A percentile compares a stretch with the other conserved stretches of the same genome.
phyloP scores from a whole-genome alignment of 257 asterid species.

The Nicotiana noctiflora region DNA sequence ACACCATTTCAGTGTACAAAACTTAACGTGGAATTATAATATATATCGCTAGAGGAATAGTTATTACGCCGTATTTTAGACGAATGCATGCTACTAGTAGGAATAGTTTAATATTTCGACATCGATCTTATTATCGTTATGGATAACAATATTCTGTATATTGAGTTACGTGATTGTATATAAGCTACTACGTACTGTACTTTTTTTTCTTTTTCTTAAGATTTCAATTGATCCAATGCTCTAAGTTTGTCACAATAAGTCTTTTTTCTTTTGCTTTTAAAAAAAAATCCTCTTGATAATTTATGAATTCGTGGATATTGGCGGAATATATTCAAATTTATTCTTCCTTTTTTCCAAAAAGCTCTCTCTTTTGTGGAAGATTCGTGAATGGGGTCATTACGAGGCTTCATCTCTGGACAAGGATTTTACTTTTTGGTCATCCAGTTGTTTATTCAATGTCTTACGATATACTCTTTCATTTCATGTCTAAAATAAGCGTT shows the following conservation, averaged over 20 bases:
- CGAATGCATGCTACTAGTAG: too few species aligned
- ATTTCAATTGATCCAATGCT: too few species aligned
- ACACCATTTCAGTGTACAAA: not conserved
- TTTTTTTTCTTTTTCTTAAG: too few species aligned
- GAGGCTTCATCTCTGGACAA: not conserved
- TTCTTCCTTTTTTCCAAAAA: not conserved
- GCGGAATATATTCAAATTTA: not conserved
- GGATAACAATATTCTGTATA: not conserved
- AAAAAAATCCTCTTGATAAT: not conserved
- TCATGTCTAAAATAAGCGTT: too few species aligned
- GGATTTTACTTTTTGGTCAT: not conserved
- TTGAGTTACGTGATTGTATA: not conserved
- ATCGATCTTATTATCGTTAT: too few species aligned
- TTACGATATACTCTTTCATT: too few species aligned
- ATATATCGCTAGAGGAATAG: too few species aligned
- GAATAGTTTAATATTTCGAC: too few species aligned
- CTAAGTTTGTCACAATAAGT: too few species aligned
- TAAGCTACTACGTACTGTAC: too few species aligned
- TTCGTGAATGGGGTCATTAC: slow-evolving; percentile 8
- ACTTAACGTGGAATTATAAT: not conserved
- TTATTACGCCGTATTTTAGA: too few species aligned
- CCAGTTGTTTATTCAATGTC: not conserved
- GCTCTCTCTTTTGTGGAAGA: not conserved
- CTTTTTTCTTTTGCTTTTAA: not conserved
- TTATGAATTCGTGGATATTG: not conserved